Conservation (phyloP, 192 early-diverging fungal species). For the Mortierella hygrophila region DNA sequence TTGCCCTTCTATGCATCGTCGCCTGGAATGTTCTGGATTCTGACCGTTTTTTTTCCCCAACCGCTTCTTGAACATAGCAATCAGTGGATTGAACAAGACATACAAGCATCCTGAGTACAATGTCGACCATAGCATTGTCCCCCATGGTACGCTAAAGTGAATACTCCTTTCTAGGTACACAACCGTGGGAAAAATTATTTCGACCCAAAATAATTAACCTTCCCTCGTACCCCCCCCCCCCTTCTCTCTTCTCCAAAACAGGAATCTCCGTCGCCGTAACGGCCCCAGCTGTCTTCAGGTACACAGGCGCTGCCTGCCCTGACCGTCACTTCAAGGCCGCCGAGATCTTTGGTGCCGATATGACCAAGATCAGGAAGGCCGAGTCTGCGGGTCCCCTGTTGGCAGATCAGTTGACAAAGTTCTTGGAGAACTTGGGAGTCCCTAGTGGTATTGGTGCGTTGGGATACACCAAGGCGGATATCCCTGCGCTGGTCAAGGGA, state of each 20-base stretch:
- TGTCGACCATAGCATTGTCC: constrained; percentile 79
- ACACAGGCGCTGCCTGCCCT: constrained; percentile 82
- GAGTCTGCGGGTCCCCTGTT: constrained; percentile 82
- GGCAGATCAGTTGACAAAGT: constrained; percentile 81
- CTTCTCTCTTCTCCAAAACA: background rate
- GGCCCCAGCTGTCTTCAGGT: constrained; percentile 92
- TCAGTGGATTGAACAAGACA: constrained; percentile 84
- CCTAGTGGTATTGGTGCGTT: constrained; percentile 85
- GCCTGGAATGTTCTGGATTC: background rate
- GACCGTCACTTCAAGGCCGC: constrained; percentile 91
- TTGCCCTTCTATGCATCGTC: background rate
- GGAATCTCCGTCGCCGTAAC: constrained; percentile 92
- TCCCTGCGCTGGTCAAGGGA: constrained; percentile 82
- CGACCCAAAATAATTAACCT: background rate
- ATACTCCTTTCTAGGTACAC: background rate
- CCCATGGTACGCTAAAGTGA: constrained; percentile 21
- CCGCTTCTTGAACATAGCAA: constrained; percentile 58
- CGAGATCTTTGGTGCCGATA: constrained; percentile 70
- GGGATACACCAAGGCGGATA: constrained; percentile 78
- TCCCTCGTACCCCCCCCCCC: constrained; percentile 13
- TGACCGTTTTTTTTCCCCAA: background rate
- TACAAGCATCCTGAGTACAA: constrained; percentile 88
- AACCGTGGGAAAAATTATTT: background rate
- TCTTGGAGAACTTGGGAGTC: constrained; percentile 82
- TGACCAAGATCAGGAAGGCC: constrained; percentile 66